Evolutionary conservation across 495 filamentous ascomycete genomes (phyloP).

Genomic region (Penicillium antarcticum): DNA sequence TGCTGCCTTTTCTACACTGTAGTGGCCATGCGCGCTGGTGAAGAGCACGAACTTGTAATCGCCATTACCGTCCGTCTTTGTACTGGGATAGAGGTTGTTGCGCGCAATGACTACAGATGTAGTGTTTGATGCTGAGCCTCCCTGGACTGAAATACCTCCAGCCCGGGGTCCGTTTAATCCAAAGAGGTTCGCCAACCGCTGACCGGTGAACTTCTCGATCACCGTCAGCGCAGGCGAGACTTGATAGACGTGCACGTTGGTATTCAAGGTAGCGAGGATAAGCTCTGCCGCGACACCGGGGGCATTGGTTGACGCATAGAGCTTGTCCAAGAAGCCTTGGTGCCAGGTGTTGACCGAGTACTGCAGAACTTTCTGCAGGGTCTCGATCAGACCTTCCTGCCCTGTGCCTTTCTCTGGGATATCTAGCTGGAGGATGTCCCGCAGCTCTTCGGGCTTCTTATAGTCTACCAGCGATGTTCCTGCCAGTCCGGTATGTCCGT

Average conservation of each 20-base stretch:
- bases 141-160: conserved; percentile 84
- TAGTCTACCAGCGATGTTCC: conserved; percentile 66
- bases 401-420: conserved; percentile 65
- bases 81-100: conserved; percentile 75
- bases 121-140: conserved; percentile 80
- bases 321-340: conserved; percentile 90
- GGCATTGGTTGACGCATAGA: conserved; percentile 83
- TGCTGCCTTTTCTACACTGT: conserved; percentile 91
- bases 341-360: conserved; percentile 97
- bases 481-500: conserved; percentile 40
- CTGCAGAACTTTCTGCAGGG: conserved; percentile 63
- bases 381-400: conserved; percentile 65
- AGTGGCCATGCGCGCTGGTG: conserved; percentile 86
- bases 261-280: conserved; percentile 78
- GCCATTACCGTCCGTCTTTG: conserved; percentile 68
- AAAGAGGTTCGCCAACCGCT: conserved; percentile 68
- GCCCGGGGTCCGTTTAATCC: conserved; percentile 69
- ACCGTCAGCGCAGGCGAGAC: conserved; percentile 85
- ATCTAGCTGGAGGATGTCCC: conserved; percentile 58
- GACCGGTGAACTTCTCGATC: conserved; percentile 76
- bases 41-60: conserved; percentile 72
- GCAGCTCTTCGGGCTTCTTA: conserved; percentile 66
- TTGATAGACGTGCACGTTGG: conserved; percentile 85
- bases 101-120: conserved; percentile 87
- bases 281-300: conserved; percentile 82